Percentiles rank a stretch among this genome's conserved stretches.
phyloP scores from a whole-genome alignment of 495 filamentous ascomycete species.

The Cenococcum geophilum region DNA sequence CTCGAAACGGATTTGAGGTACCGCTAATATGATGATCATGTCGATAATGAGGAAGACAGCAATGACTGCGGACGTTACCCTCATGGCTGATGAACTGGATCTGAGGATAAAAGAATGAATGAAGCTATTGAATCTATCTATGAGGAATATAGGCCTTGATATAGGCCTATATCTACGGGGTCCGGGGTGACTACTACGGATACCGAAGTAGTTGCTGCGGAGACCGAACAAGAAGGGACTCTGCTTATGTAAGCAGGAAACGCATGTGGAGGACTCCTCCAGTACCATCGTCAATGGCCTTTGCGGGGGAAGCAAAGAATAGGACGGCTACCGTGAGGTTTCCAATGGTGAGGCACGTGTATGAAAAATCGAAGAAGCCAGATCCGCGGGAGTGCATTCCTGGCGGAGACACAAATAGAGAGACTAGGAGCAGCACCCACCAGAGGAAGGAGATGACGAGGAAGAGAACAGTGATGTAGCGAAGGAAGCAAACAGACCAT shows the following conservation, averaged over 20 bases:
- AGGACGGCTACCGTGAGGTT: constrained; percentile 71
- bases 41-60: constrained; percentile 70
- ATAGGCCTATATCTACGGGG: too few species aligned
- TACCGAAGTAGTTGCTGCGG: too few species aligned
- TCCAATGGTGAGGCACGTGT: constrained; percentile 41
- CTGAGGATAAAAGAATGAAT: too few species aligned
- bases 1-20: constrained; percentile 65
- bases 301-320: constrained; percentile 80
- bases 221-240: too few species aligned
- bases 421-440: constrained; percentile 83
- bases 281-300: too few species aligned
- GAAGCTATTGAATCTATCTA: too few species aligned
- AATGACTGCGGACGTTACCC: constrained; percentile 60
- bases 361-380: constrained; percentile 79
- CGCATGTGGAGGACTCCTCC: too few species aligned
- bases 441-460: constrained; percentile 71
- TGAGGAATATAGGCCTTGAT: too few species aligned
- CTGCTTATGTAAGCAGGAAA: too few species aligned
- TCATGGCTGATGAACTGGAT: too few species aligned
- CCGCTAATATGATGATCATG: constrained; percentile 67
- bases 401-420: constrained; percentile 81
- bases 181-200: too few species aligned
- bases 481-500: constrained; percentile 73
- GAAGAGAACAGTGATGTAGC: constrained; percentile 67
- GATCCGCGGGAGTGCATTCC: constrained; percentile 78